Conservation (phyloP, 1,284 basidiomycete genomes). For the Exsudoporus floridanus region DNA sequence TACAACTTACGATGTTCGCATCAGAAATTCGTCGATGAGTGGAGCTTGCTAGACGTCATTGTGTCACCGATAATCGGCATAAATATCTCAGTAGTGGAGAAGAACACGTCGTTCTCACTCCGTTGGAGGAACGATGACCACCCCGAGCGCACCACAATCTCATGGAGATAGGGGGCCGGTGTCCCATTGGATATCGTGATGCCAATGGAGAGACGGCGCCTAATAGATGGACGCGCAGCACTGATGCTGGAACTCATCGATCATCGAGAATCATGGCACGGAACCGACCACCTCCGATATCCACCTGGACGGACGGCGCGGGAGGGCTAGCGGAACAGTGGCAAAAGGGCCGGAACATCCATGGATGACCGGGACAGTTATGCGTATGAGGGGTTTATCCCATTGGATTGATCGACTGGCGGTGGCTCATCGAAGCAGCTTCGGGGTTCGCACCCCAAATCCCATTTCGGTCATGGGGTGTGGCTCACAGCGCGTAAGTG, state of each 20-base stretch:
- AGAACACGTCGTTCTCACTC: not conserved
- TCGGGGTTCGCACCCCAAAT: constrained; percentile 11
- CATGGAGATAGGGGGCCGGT: not conserved
- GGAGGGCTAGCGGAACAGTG: not conserved
- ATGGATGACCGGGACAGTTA: not conserved
- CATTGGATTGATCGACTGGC: constrained; percentile 5
- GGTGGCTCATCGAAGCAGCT: not conserved
- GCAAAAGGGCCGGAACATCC: not conserved
- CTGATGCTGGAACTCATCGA: constrained; percentile 1
- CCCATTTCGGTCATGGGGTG: not conserved
- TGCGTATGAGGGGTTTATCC: constrained; percentile 12
- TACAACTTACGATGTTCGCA: not conserved
- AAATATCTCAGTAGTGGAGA: not conserved
- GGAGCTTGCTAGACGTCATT: constrained; percentile 2
- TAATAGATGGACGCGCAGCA: not conserved
- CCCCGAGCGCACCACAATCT: not conserved
- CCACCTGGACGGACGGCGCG: constrained; percentile 4
- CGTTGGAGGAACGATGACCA: not conserved
- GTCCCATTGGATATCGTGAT: not conserved
- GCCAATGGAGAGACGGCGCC: not conserved
- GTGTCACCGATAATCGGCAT: not conserved
- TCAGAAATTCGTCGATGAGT: not conserved
- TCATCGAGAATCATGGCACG: not conserved
- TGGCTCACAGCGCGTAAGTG: not conserved
- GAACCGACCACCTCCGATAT: constrained; percentile 14